Percentiles rank a stretch among this genome's conserved stretches.
Conservation (phyloP, 306 rosid genomes). For the Pyrus pyrifolia region DNA sequence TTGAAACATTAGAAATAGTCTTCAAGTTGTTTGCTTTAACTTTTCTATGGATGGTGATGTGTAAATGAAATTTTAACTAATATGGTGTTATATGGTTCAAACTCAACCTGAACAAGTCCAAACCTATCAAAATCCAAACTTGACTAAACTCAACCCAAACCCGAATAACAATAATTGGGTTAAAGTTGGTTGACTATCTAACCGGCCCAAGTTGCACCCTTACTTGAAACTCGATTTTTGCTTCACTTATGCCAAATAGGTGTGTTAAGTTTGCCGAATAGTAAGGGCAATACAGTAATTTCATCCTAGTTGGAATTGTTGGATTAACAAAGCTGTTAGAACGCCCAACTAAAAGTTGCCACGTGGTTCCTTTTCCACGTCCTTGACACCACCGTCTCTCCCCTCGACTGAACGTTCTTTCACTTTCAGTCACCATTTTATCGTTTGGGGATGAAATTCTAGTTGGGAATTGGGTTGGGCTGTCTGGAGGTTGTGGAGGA, state of each 20-base stretch:
- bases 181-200: too few species aligned
- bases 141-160: too few species aligned
- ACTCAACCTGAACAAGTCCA: too few species aligned
- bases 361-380: background rate
- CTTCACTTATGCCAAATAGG: background rate
- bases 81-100: too few species aligned
- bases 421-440: background rate
- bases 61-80: too few species aligned
- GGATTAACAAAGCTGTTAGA: background rate
- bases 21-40: too few species aligned
- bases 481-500: background rate
- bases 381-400: background rate
- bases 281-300: background rate
- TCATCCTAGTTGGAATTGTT: background rate
- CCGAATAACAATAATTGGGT: too few species aligned
- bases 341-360: background rate
- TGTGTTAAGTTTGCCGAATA: background rate
- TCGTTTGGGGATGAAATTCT: background rate
- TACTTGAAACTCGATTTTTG: too few species aligned
- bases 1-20: too few species aligned
- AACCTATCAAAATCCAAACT: too few species aligned
- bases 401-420: background rate
- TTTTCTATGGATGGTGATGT: too few species aligned
- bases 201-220: too few species aligned
- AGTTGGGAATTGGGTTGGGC: background rate